Evolutionary conservation across 345 rosid species (phyloP).

Genomic region (Eucalyptus caleyi): DNA sequence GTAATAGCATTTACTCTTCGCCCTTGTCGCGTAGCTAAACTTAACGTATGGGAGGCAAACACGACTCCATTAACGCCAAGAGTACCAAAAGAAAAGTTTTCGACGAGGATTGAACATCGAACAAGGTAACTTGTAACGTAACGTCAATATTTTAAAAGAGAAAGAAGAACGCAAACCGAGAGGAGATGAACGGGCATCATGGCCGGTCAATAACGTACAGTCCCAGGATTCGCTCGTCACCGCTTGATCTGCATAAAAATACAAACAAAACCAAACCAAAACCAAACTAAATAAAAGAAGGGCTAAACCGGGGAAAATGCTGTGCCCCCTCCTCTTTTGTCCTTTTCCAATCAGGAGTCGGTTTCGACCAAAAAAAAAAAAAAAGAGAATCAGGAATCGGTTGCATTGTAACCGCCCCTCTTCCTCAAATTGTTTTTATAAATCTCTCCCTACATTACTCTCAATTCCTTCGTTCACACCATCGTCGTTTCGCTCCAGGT

Average conservation of each 20-base stretch:
- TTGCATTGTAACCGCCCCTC: background rate
- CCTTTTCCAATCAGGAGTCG: background rate
- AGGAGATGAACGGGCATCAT: background rate
- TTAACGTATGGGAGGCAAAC: background rate
- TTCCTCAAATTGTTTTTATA: background rate
- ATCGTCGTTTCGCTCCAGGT: background rate
- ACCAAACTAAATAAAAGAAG: background rate
- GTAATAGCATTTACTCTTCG: accelerated
- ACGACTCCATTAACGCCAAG: background rate
- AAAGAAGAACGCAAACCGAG: background rate
- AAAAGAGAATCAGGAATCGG: background rate
- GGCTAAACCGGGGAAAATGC: background rate
- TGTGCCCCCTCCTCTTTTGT: background rate
- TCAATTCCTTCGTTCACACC: background rate
- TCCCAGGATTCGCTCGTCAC: background rate
- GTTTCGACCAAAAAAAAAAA: no score
- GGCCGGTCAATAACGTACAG: background rate
- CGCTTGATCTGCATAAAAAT: background rate
- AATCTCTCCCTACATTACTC: background rate
- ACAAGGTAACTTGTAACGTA: background rate
- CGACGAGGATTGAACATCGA: background rate
- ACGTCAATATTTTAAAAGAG: background rate
- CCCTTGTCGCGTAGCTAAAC: background rate
- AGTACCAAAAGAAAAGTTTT: background rate
- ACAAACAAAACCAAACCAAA: background rate